Base-by-base conservation (phyloP, 768 basidiomycete species). In the Boletus sensibilis region DNA sequence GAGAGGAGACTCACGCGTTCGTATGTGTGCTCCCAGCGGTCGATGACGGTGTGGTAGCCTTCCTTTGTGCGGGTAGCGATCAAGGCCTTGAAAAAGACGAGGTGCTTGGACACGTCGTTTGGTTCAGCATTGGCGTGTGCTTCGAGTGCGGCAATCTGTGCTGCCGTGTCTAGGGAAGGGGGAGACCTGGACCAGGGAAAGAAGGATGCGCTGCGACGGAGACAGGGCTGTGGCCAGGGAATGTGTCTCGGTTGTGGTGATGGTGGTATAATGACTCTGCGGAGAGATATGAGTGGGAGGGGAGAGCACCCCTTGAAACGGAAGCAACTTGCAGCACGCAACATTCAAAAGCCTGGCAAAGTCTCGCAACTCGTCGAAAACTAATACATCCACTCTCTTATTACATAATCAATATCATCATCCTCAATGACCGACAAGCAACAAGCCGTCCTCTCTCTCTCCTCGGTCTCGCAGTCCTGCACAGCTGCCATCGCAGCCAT, bases 11-110 rank as follows among this genome's bases (percentile, higher is more conserved):
- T 63, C 74, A 92, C 92, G 67, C 87, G 91, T 80, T 92, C 88
- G 64, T 82, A 82, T 80, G 87, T 84, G 61, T 85, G 79, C 68
- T 94, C 91, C 91, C 92, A 94, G 53, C 90, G 82, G 64, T 76
- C 84, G 54, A 91, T 83, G 53, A 92, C 74, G 23, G 88, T 74
- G 56, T 91, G 86, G 68, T 86, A 86, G 1, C 84, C 90, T 13
- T 85, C 79, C 53, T 81, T 83, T 34, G 87, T 75, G 49, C 83
- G 82, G 1, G 87, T 87, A 0, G 82, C 82, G 21, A 81, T 63
- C 29, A 94, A 74, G 18, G 87, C 90, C 23, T 82, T 79, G 68
- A 84, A 87, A 14, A 92, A 74, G 3, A 82, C 77, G 53, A 93
- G 69, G 64, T 94, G 92, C 63, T 85, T 88, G 21, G 74, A 61